phyloP scores from a whole-genome alignment of 371 early-diverging fungal genomes.

The Synchytrium microbalum region DNA sequence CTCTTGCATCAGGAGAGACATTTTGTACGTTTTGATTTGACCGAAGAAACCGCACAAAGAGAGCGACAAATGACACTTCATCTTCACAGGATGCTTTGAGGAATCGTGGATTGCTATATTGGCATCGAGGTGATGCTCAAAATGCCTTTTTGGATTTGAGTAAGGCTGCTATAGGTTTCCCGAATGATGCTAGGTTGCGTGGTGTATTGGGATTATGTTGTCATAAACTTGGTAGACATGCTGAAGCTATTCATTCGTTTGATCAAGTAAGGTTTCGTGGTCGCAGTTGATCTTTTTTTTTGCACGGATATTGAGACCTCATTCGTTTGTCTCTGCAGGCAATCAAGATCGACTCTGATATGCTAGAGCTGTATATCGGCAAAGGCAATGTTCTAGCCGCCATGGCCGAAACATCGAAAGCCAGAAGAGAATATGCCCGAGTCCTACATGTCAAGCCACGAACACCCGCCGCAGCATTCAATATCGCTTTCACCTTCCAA shows the following conservation, averaged over 20 bases:
- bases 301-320: constrained; percentile 5
- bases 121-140: constrained; percentile 39
- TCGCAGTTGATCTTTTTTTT: not conserved
- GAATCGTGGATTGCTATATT: constrained; percentile 44
- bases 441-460: constrained; percentile 39
- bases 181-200: constrained; percentile 34
- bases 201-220: constrained; percentile 37
- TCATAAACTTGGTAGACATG: constrained; percentile 32
- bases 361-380: constrained; percentile 34
- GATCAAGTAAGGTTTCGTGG: constrained; percentile 18
- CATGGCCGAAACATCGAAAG: constrained; percentile 13
- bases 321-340: constrained; percentile 21
- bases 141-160: constrained; percentile 39
- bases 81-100: constrained; percentile 38
- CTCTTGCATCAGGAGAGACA: too few species aligned
- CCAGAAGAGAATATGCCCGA: constrained; percentile 35
- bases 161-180: constrained; percentile 35
- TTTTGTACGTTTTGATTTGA: constrained; percentile 39
- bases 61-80: constrained; percentile 18
- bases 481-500: constrained; percentile 43
- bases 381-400: constrained; percentile 41
- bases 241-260: constrained; percentile 33
- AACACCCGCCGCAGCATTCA: constrained; percentile 38
- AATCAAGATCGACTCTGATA: constrained; percentile 27
- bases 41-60: constrained; percentile 33